Conservation (phyloP, 495 filamentous ascomycete genomes). For the Lophiostoma macrostomum region DNA sequence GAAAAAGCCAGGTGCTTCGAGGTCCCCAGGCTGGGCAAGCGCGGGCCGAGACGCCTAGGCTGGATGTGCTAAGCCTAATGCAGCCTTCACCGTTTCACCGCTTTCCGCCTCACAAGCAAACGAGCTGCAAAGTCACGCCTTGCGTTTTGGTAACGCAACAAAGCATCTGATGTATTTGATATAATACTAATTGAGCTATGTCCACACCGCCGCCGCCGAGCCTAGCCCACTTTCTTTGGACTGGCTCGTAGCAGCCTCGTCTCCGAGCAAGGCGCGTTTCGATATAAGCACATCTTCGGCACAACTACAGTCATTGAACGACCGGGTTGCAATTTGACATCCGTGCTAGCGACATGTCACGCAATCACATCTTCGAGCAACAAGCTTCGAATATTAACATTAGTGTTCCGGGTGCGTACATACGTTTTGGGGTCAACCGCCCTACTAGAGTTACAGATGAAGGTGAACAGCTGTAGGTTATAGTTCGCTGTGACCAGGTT, state of each 20-base stretch:
- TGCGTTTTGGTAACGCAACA: too few relatives aligned
- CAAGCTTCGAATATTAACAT: too few relatives aligned
- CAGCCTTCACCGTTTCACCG: not conserved
- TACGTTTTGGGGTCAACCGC: too few relatives aligned
- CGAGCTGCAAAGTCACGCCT: too few relatives aligned
- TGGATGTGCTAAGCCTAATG: not conserved
- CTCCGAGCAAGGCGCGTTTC: conserved; percentile 36
- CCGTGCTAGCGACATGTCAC: conserved; percentile 63
- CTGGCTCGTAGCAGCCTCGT: conserved; percentile 32
- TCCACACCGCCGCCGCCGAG: conserved; percentile 22
- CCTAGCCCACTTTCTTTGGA: conserved; percentile 5
- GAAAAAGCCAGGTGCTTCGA: conserved; percentile 24
- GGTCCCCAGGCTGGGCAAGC: too few relatives aligned
- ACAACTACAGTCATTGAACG: conserved; percentile 82
- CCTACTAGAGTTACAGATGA: conserved; percentile 28
- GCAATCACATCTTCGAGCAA: too few relatives aligned
- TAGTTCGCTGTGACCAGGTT: conserved; percentile 16
- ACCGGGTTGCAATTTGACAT: conserved; percentile 99
- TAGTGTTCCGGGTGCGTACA: not conserved
- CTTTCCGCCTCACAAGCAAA: not conserved
- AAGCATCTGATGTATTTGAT: too few relatives aligned
- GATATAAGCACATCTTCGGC: conserved; percentile 81
- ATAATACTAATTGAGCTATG: conserved; percentile 9
- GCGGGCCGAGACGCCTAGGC: conserved; percentile 7
- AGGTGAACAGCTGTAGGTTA: conserved; percentile 8